Base-by-base conservation (phyloP, 768 basidiomycete species). In the Suillus luteus region DNA sequence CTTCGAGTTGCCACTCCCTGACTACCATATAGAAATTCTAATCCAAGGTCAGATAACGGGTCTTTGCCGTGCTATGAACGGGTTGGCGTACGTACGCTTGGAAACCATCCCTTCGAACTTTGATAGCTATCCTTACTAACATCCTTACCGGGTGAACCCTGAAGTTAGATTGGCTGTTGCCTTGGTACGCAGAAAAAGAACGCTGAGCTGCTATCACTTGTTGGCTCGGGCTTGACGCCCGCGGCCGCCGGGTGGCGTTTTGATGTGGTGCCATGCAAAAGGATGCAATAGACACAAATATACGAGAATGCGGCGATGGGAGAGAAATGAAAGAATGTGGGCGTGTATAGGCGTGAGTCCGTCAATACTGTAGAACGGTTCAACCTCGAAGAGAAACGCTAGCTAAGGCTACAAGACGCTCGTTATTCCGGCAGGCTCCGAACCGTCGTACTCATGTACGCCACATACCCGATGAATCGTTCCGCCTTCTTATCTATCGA, bases 1-100 rank as follows among this genome's bases (percentile, higher is more conserved):
- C 15, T 51, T 51, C 27, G 27, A 31, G 19, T 54, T 33, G 19
- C 52, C 33, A 54, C 52, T 31, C 27, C 51, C 51, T 54, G 33
- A 52, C 51, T 31, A 52, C 51, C 52, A 54, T 35, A 33, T n/a
- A 54, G 6, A 12, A 54, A n/a, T n/a, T 54, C 33, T n/a, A 54
- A 54, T 19, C 27, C 17, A 52, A 52, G 27, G 31, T 33, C 31
- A 54, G 52, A 54, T 54, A 54, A 54, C 52, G 31, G 44, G 31
- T 54, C 52, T 37, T 54, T 19, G n/a, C 19, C 33, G 11, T 11
- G 10, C 52, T 19, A 31, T 31, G 51, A 31, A 31, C 17, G 27
- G 33, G 15, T 19, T 52, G 27, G 5, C 17, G 52, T 54, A 54
- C 52, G 33, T 54, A 54, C 31, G 52, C 52, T n/a, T 54, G 52